A percentile compares a stretch with the other conserved stretches of the same genome.
These are phyloP conservation scores for Kluyveromyces lactis DNA, from an alignment of 805 yeast genomes.

Conservation along the genomic window DNA sequence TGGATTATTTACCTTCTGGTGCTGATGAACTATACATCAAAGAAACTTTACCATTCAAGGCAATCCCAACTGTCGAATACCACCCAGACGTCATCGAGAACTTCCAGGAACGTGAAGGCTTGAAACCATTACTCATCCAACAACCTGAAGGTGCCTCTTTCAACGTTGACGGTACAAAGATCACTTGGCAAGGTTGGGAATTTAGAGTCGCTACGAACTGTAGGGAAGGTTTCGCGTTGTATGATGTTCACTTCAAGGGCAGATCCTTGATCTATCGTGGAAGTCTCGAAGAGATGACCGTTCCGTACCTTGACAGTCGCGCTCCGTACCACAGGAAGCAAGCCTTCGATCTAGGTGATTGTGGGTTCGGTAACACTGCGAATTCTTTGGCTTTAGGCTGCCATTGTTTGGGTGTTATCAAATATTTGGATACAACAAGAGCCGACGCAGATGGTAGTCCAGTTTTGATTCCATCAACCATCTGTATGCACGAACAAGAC, in stretches of 20 bases:
- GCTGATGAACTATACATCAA: slow-evolving; percentile 47
- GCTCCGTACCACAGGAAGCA: slow-evolving; percentile 79
- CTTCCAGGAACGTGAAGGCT: slow-evolving; percentile 36
- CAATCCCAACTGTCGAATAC: slow-evolving; percentile 57
- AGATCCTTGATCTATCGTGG: slow-evolving; percentile 68
- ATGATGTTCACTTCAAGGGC: slow-evolving; percentile 67
- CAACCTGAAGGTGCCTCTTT: slow-evolving; percentile 83
- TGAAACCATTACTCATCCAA: slow-evolving; percentile 58
- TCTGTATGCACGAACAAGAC: slow-evolving; percentile 77
- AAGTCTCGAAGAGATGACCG: slow-evolving; percentile 76
- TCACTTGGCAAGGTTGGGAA: slow-evolving; percentile 80
- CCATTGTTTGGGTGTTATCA: slow-evolving; percentile 74
- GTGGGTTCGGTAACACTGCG: slow-evolving; percentile 72
- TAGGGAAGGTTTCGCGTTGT: slow-evolving; percentile 73
- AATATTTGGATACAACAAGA: slow-evolving; percentile 58
- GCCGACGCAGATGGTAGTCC: slow-evolving; percentile 55
- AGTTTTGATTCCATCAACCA: slow-evolving; percentile 53
- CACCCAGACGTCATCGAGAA: slow-evolving; percentile 63
- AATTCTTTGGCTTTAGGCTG: slow-evolving; percentile 66
- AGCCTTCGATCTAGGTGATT: slow-evolving; percentile 80
- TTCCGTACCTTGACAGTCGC: slow-evolving; percentile 81
- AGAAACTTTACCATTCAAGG: slow-evolving; percentile 54
- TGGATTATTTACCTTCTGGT: slow-evolving; percentile 69
- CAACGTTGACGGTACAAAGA: slow-evolving; percentile 47
- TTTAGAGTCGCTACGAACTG: slow-evolving; percentile 61